Percentiles rank a stretch among this genome's conserved stretches.
These are phyloP conservation scores for Comarum palustre DNA, from an alignment of 306 rosid species.

Conservation along the genomic window DNA sequence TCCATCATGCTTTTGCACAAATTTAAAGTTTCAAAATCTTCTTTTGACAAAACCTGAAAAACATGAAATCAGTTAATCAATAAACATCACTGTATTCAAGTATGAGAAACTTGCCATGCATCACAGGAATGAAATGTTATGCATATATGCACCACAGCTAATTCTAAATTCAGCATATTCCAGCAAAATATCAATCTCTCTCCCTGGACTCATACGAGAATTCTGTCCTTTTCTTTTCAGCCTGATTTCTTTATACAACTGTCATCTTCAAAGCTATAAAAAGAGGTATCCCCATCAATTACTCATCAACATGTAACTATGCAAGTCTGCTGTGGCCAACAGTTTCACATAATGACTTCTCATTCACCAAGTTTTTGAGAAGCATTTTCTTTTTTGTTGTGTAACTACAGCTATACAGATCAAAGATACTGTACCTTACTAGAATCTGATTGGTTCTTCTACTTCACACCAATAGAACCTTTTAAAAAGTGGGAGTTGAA, in stretches of 20 bases:
- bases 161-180: not conserved
- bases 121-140: not conserved
- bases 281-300: not conserved
- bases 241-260: not conserved
- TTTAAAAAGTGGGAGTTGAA: not conserved
- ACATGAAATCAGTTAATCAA: not conserved
- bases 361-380: not conserved
- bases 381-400: not conserved
- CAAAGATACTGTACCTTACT: not conserved
- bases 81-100: not conserved
- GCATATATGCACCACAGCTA: not conserved
- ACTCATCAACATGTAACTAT: not conserved
- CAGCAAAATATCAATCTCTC: not conserved
- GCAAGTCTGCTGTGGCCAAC: not conserved
- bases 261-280: not conserved
- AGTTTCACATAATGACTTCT: not conserved
- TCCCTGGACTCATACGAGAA: not conserved
- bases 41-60: slow-evolving; percentile 66
- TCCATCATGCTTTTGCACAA: slow-evolving; percentile 79
- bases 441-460: not conserved
- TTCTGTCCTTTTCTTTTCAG: not conserved
- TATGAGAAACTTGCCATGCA: not conserved
- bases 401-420: not conserved
- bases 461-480: not conserved
- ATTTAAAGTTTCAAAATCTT: slow-evolving; percentile 65